These are phyloP conservation scores for Protea cynaroides DNA, from an alignment of 164 flowering plant genomes.

Conservation along the genomic window DNA sequence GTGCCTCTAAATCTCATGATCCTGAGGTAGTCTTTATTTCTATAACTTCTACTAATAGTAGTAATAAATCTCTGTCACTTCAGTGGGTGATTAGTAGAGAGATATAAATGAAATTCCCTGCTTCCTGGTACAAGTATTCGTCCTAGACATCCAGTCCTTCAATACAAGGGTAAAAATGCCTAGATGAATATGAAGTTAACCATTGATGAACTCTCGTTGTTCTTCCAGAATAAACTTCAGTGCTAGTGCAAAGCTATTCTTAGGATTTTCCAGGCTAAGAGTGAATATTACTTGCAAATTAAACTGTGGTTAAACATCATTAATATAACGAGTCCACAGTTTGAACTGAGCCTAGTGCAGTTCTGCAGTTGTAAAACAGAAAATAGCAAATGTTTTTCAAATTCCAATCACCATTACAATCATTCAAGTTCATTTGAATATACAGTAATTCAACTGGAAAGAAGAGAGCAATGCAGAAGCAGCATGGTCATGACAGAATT, in stretches of 20 bases:
- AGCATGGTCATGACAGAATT: not conserved
- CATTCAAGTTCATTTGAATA: not conserved
- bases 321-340: not conserved
- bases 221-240: too few species aligned
- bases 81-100: constrained; percentile 83
- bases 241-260: too few species aligned
- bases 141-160: too few species aligned
- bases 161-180: not conserved
- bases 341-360: not conserved
- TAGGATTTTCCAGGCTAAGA: not conserved
- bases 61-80: constrained; percentile 93
- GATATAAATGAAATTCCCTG: too few species aligned
- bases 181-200: constrained; percentile 79
- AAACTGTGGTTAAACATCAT: not conserved
- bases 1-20: constrained; percentile 97
- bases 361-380: not conserved
- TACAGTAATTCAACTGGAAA: not conserved
- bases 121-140: too few species aligned
- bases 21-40: too few species aligned
- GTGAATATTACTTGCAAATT: not conserved
- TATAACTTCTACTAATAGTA: too few species aligned
- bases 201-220: constrained; percentile 11
- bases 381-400: not conserved
- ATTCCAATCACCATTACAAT: not conserved
- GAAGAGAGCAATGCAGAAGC: not conserved